Evolutionary conservation across 768 basidiomycete species (phyloP), one percentile per base, ranked within the genome.

Genomic region (Mycena indigotica): DNA sequence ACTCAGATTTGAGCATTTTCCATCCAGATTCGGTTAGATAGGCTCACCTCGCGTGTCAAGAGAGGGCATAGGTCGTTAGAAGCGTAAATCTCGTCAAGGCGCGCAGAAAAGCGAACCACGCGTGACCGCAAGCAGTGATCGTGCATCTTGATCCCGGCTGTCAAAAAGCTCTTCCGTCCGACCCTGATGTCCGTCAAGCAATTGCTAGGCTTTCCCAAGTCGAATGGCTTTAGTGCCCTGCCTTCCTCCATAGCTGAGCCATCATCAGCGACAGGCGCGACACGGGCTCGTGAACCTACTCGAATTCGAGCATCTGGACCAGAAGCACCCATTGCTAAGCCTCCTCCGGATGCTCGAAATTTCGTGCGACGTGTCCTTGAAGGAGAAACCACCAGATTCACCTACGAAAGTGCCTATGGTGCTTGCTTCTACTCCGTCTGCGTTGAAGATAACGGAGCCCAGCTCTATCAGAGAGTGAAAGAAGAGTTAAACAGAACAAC

Each of bases 401-500:
- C 84, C 0, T 84, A 84, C 62, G 84, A 88, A 61, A 62, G 65
- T 12, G 77, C 91, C 28, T 89, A 82, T 65, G 66, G 70, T 12
- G 77, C 83, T 0, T 90, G 89, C 65, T 80, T 79, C 19, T 74
- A 77, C 1, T 70, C 83, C 6, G 84, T 91, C 19, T 72, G 75
- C 29, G 71, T 81, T n/a, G 73, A 75, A 0, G 76, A 80, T 23
- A 73, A 77, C 24, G 88, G 87, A 0, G 80, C 84, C 39, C 77
- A 75, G 1, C 69, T 94, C 2, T 87, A 89, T 61, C 77, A 81
- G 35, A 75, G 70, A 29, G 64, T 93, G 50, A 79, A 76, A 69
- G 69, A 82, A 21, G 85, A 89, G 64, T 68, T 93, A 35, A 84
- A 91, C 63, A 75, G 76, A 49, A 83, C 80, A 30, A 76, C 83